Base-by-base conservation (phyloP, 768 basidiomycete species). In the Lactifluus rugatus region DNA sequence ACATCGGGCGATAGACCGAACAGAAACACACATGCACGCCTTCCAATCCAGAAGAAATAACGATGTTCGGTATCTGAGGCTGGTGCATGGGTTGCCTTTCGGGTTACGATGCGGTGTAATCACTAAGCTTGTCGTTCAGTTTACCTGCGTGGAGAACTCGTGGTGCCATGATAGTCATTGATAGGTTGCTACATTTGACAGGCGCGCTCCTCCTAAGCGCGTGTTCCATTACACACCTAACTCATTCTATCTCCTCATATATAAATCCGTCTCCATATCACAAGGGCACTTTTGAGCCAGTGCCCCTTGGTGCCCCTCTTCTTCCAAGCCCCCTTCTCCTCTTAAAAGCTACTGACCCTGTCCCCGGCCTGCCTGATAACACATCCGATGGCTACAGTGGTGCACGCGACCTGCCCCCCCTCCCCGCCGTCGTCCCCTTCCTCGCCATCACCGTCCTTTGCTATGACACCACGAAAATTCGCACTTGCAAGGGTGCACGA, bases 401-500 rank as follows among this genome's bases (percentile, higher is more conserved):
- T 56, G 49, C 59, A 60, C 54, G 44, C 54, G n/a, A 34, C 34
- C 21, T 34, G 13, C 34, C 39, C 54, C 6, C 7, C 59, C 47
- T 39, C 53, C n/a, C 7, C 37, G 4, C 5, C 37, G 3, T 19
- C 53, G n/a, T 37, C 41, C 1, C 9, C 34, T 34, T n/a, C 53
- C 21, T 45, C 46, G 17, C n/a, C 48, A 3, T 42, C 56, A 8
- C 25, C 58, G 11, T 26, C 49, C 10, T 7, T 31, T n/a, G 28
- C n/a, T 1, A 47, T 39, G 31, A 41, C 14, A 19, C 23, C 42
- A 28, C 48, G 54, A 19, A 56, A 56, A 28, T 66, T 66, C 16
- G 65, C 65, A 39, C 54, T 66, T 19, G 65, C 65, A 21, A 62
- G 56, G 47, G 57, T 66, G 10, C 45, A 57, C n/a, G 57, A 42